Evolutionary conservation across 768 basidiomycete genomes (phyloP), one percentile per base, ranked within the genome.

Genomic region (Boletus rufocinnamomeus): DNA sequence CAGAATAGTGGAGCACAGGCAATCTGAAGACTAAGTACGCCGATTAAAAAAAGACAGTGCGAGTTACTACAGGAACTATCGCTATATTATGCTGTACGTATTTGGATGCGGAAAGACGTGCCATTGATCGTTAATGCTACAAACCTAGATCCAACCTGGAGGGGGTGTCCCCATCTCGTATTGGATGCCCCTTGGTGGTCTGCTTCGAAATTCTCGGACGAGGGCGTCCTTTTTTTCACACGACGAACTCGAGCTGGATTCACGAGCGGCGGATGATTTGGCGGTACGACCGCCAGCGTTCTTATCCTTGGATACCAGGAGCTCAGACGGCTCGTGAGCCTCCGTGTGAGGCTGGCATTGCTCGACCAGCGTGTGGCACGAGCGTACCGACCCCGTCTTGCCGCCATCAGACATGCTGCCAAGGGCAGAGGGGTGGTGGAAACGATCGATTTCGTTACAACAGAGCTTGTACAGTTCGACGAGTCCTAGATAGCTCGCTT

Each of bases 401-500:
- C 81, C 63, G 38, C 40, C 6, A 38, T 19, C 7, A 10, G n/a
- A 4, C 40, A 41, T 10, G n/a, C 40, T 11, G 9, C 40, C 40
- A n/a, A 75, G 64, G 50, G 76, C 70, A 28, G 77, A 68, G 30
- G 72, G 76, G 50, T 82, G 76, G 47, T 81, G 82, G 28, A 79
- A 77, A 30, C 79, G 77, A 21, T 80, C 79, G 38, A 92, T 79
- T 73, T 93, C 89, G 19, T 85, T 83, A 9, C 74, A 72, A 66
- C 91, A 93, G 2, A 94, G 79, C 60, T 77, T 80, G 59, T 83
- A 77, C 19, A 94, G 79, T 46, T 80, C 81, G 0, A 80, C 79
- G 52, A 93, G 84, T 28, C 82, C 84, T n/a, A 93, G 83, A 66
- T 85, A 91, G 43, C 77, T 76, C 2, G 91, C 88, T 68, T 94